Conservation (phyloP, 2,329 filamentous ascomycete species). For the Thielaviopsis musarum region DNA sequence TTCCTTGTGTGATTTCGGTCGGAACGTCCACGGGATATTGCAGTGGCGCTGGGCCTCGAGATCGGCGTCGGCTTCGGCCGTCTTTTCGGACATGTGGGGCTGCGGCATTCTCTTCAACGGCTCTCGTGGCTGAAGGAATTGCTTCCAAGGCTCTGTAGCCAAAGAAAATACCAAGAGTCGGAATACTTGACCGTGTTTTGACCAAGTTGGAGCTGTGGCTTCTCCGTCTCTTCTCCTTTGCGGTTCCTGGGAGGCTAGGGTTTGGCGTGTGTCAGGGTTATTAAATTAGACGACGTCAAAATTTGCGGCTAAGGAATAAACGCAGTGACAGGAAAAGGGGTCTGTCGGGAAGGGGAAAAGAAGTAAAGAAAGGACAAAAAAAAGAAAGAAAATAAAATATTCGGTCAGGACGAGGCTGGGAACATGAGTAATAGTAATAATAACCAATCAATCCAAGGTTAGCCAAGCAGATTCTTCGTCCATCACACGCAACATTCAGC, state of each 20-base stretch:
- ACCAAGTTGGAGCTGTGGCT: too few relatives aligned
- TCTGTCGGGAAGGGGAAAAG: too few relatives aligned
- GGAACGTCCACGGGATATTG: background rate
- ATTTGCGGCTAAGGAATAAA: background rate
- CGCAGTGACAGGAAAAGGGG: background rate
- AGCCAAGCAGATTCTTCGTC: too few relatives aligned
- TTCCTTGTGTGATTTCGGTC: background rate
- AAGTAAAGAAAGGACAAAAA: too few relatives aligned
- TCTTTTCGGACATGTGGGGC: background rate
- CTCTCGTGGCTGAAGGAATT: background rate
- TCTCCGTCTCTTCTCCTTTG: background rate
- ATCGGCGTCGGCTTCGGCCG: background rate
- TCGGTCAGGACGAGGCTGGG: too few relatives aligned
- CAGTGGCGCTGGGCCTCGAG: background rate
- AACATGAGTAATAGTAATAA: too few relatives aligned
- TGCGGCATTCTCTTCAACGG: too few relatives aligned
- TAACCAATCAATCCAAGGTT: too few relatives aligned
- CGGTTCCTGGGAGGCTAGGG: background rate
- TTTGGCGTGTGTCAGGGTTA: background rate
- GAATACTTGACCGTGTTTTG: too few relatives aligned
- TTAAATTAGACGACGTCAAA: background rate
- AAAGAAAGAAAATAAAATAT: too few relatives aligned
- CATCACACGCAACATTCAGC: too few relatives aligned
- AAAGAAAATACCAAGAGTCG: too few relatives aligned
- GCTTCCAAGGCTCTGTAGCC: background rate